Percentiles rank a stretch among this genome's conserved stretches.
Evolutionary conservation across 306 rosid genomes (phyloP).

Genomic region (Rosa lucieae): DNA sequence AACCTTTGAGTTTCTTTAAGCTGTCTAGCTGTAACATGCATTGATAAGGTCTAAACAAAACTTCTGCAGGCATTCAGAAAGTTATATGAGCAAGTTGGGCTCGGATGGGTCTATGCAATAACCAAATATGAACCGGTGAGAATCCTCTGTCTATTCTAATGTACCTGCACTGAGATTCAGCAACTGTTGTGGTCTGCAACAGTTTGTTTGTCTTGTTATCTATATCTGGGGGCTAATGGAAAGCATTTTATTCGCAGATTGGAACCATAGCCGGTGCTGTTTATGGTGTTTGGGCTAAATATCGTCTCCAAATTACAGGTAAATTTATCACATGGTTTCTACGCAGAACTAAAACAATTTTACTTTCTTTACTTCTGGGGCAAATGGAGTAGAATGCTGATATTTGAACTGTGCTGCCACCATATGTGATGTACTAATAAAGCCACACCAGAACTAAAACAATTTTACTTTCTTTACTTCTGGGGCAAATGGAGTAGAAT

Average conservation of each 20-base stretch:
- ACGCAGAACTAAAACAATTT: too few relatives aligned
- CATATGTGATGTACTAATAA: neutral
- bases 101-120: slow-evolving; percentile 91
- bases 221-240: slow-evolving; percentile 20
- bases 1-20: neutral
- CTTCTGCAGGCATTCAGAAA: slow-evolving; percentile 75
- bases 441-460: too few relatives aligned
- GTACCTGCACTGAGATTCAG: slow-evolving; percentile 15
- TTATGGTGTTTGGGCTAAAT: slow-evolving; percentile 82
- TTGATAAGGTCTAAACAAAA: slow-evolving; percentile 11
- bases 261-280: slow-evolving; percentile 63
- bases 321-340: slow-evolving; percentile 4
- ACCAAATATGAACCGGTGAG: slow-evolving; percentile 85
- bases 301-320: slow-evolving; percentile 89
- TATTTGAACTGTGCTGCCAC: neutral
- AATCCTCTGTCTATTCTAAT: slow-evolving; percentile 10
- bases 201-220: slow-evolving; percentile 16
- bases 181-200: neutral
- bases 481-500: too few relatives aligned
- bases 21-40: neutral
- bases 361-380: neutral
- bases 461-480: too few relatives aligned
- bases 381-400: neutral
- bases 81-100: slow-evolving; percentile 80
- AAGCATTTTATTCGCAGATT: slow-evolving; percentile 45